A percentile compares a stretch with the other conserved stretches of the same genome.
Evolutionary conservation across 2,329 filamentous ascomycete genomes (phyloP).

Genomic region (Colletotrichum spaethianum): DNA sequence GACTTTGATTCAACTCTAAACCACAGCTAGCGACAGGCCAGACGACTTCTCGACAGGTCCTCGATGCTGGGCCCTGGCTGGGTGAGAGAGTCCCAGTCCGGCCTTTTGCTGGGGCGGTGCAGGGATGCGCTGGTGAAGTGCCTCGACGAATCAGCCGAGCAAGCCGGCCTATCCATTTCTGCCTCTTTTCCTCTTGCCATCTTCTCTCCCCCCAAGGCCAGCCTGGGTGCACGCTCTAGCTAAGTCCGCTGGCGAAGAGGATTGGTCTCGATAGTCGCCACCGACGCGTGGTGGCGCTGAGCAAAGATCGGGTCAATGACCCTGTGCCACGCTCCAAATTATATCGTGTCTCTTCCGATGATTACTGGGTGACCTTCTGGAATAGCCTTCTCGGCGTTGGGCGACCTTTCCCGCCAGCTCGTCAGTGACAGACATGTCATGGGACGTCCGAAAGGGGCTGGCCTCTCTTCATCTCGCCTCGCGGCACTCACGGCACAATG

Average conservation of each 20-base stretch:
- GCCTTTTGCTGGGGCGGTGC: slow-evolving; percentile 32
- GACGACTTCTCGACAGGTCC: neutral
- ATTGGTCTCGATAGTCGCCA: neutral
- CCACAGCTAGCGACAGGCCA: slow-evolving; percentile 17
- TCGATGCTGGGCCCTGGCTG: slow-evolving; percentile 20
- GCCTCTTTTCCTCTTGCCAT: neutral
- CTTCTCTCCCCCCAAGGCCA: neutral
- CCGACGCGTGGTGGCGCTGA: neutral
- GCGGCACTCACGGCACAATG: slow-evolving; percentile 21
- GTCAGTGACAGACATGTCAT: neutral
- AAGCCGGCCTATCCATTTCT: slow-evolving; percentile 4
- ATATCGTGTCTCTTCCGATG: neutral
- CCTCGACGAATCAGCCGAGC: slow-evolving; percentile 35
- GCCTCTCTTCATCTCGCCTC: slow-evolving; percentile 21
- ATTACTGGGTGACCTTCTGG: too few species aligned
- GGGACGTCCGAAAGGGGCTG: neutral
- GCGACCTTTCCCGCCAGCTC: neutral
- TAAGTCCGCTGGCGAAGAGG: neutral
- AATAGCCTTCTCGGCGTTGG: neutral
- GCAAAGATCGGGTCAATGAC: neutral
- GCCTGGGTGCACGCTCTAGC: neutral
- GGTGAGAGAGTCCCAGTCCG: slow-evolving; percentile 10
- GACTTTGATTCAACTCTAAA: slow-evolving; percentile 30
- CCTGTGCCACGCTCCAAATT: neutral
- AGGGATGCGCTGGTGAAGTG: slow-evolving; percentile 20